Evolutionary conservation across 2,329 filamentous ascomycete genomes (phyloP).

Genomic region (Epichloe brachyelytri): DNA sequence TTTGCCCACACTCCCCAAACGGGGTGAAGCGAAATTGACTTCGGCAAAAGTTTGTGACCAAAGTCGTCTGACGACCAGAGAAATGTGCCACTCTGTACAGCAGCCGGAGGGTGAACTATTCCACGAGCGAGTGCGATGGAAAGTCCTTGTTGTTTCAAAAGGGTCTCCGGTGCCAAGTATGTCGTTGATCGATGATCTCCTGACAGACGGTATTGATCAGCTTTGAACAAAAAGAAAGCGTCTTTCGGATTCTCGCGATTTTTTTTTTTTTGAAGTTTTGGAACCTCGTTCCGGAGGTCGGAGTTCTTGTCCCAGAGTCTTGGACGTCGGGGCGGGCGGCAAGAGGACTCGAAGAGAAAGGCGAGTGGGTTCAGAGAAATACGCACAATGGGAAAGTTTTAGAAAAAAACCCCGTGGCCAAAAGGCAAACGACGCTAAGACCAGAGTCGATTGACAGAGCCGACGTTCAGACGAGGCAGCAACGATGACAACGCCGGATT

Average conservation of each 20-base stretch:
- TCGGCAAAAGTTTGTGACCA: background rate
- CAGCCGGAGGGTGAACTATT: background rate
- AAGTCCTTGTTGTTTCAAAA: background rate
- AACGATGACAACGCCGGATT: background rate
- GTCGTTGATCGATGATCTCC: background rate
- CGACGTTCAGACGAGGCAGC: background rate
- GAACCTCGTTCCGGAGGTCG: background rate
- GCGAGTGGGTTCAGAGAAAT: background rate
- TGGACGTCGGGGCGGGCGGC: background rate
- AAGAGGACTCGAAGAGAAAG: background rate
- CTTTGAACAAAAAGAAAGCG: background rate
- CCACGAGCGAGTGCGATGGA: background rate
- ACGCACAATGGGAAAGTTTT: background rate
- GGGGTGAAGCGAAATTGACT: constrained; percentile 6
- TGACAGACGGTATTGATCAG: background rate
- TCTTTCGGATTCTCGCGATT: background rate
- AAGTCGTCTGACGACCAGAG: constrained; percentile 1
- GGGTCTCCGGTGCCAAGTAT: background rate
- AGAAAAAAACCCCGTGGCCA: background rate
- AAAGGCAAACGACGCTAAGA: background rate
- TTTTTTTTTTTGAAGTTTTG: background rate
- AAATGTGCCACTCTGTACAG: background rate
- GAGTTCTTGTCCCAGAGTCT: background rate
- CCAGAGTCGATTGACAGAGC: constrained; percentile 1
- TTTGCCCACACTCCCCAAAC: constrained; percentile 9